Conservation (phyloP, 2,329 filamentous ascomycete genomes). For the Daldinia sp. region DNA sequence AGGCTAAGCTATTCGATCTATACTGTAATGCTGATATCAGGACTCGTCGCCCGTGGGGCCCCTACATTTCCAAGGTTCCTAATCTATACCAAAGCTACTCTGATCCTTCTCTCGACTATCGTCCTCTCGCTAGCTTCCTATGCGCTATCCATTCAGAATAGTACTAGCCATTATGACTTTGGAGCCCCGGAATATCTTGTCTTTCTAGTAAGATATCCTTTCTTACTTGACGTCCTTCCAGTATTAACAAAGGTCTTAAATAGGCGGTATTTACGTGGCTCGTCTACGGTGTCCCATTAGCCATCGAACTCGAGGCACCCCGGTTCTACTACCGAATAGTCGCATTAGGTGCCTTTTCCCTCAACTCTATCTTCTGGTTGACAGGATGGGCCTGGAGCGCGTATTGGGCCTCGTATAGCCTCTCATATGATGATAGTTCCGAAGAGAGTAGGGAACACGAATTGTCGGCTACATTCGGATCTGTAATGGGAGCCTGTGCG, state of each 20-base stretch:
- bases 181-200: constrained; percentile 55
- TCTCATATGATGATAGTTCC: constrained; percentile 39
- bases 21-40: constrained; percentile 22
- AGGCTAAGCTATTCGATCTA: background rate
- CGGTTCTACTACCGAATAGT: constrained; percentile 51
- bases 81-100: constrained; percentile 49
- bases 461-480: constrained; percentile 42
- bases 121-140: constrained; percentile 53
- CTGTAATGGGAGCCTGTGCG: constrained; percentile 51
- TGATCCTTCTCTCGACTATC: constrained; percentile 52
- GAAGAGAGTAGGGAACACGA: constrained; percentile 17
- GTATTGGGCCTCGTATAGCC: constrained; percentile 45
- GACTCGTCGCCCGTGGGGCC: constrained; percentile 50
- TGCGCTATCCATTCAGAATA: constrained; percentile 47
- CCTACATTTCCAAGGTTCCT: constrained; percentile 51
- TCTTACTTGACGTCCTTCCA: constrained; percentile 22
- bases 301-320: constrained; percentile 49
- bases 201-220: constrained; percentile 53
- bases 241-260: background rate
- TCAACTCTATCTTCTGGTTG: constrained; percentile 56
- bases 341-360: constrained; percentile 48
- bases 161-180: constrained; percentile 37
- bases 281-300: constrained; percentile 51
- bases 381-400: constrained; percentile 54
- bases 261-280: constrained; percentile 54